Percentiles rank a stretch among this genome's conserved stretches.
These are phyloP conservation scores for Tanacetum coccineum DNA, from an alignment of 129 eudicot genomes.

Conservation along the genomic window DNA sequence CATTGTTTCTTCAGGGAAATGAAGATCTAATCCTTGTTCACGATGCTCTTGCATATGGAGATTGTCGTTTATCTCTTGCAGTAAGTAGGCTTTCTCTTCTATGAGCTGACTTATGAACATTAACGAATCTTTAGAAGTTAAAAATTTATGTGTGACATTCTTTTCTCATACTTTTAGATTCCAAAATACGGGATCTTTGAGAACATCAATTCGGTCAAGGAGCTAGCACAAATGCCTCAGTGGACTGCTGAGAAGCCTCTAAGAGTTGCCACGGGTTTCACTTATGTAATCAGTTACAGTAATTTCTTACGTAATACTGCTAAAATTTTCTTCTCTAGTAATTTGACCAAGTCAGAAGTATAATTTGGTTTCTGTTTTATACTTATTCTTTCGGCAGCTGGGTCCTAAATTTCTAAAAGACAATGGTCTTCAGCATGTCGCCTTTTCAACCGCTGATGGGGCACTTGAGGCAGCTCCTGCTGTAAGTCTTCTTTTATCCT, in stretches of 20 bases:
- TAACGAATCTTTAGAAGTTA: not conserved
- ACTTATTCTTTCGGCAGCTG: slow-evolving; percentile 41
- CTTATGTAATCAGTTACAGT: slow-evolving; percentile 69
- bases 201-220: slow-evolving; percentile 72
- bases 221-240: slow-evolving; percentile 83
- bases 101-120: not conserved
- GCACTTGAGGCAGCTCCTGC: slow-evolving; percentile 99
- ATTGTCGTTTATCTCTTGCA: slow-evolving; percentile 87
- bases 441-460: slow-evolving; percentile 97
- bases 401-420: slow-evolving; percentile 90
- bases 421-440: slow-evolving; percentile 73
- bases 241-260: slow-evolving; percentile 95
- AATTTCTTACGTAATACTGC: slow-evolving; percentile 38
- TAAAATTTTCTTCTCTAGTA: not conserved
- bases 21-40: slow-evolving; percentile 89
- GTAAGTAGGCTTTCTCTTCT: slow-evolving; percentile 35
- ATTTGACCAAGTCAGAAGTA: slow-evolving; percentile 4
- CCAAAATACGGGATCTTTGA: slow-evolving; percentile 91
- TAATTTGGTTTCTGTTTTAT: slow-evolving; percentile 10
- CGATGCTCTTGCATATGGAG: slow-evolving; percentile 89
- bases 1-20: slow-evolving; percentile 51
- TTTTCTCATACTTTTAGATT: slow-evolving; percentile 42
- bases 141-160: slow-evolving; percentile 7
- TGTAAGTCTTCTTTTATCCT: slow-evolving; percentile 42
- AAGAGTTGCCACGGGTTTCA: slow-evolving; percentile 94